These are phyloP conservation scores for Gynochthodes officinalis DNA, from an alignment of 257 asterid genomes.

Conservation along the genomic window DNA sequence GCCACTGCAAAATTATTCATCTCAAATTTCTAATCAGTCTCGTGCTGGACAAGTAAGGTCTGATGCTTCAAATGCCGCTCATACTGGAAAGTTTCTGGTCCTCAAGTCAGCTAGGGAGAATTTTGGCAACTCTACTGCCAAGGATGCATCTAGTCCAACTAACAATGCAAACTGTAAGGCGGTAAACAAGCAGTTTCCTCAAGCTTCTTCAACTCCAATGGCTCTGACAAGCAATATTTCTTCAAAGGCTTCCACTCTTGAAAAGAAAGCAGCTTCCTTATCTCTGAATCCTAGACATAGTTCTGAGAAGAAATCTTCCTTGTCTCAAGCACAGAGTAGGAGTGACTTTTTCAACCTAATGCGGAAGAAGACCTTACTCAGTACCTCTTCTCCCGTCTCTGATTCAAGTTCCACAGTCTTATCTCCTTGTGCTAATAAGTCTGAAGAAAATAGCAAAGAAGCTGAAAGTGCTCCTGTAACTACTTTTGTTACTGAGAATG, in stretches of 20 bases:
- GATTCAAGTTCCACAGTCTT: conserved; percentile 36
- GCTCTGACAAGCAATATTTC: conserved; percentile 34
- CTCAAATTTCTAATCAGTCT: conserved; percentile 51
- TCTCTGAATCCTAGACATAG: conserved; percentile 39
- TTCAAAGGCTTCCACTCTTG: conserved; percentile 42
- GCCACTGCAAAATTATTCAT: conserved; percentile 36
- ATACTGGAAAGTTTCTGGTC: conserved; percentile 69
- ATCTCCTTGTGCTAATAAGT: conserved; percentile 40
- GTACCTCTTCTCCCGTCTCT: conserved; percentile 29
- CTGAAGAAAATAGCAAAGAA: conserved; percentile 43
- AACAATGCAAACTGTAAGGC: conserved; percentile 37
- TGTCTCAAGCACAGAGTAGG: conserved; percentile 72
- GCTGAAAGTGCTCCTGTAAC: conserved; percentile 26
- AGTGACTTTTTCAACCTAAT: conserved; percentile 80
- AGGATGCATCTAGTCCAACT: conserved; percentile 45
- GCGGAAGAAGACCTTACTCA: conserved; percentile 59
- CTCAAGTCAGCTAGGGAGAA: conserved; percentile 74
- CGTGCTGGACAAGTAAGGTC: conserved; percentile 49
- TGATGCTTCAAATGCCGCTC: conserved; percentile 56
- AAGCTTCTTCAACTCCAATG: conserved; percentile 35
- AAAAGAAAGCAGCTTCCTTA: conserved; percentile 52
- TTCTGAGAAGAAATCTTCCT: conserved; percentile 55
- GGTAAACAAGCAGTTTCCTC: conserved; percentile 36
- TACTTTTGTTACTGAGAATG: conserved; percentile 29
- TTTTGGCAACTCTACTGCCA: conserved; percentile 31